phyloP scores from a whole-genome alignment of 2,329 filamentous ascomycete genomes.

The Colletotrichum brevisporum region DNA sequence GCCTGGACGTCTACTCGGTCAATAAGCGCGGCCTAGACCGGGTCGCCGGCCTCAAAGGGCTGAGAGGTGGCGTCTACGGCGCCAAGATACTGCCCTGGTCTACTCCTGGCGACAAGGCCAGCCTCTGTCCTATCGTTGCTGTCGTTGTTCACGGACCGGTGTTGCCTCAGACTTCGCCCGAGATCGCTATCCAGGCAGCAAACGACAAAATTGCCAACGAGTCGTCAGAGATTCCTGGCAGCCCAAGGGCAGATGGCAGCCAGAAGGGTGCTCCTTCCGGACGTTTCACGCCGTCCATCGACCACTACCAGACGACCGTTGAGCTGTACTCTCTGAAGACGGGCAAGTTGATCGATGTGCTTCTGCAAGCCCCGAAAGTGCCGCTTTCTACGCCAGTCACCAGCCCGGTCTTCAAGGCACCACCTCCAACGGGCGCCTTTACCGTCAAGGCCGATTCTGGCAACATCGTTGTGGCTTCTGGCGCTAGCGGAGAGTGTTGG shows the following conservation, averaged over 20 bases:
- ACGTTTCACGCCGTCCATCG: constrained; percentile 58
- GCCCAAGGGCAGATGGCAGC: constrained; percentile 56
- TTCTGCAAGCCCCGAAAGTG: constrained; percentile 79
- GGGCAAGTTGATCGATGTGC: constrained; percentile 77
- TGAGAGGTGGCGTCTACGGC: constrained; percentile 83
- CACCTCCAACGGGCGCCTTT: constrained; percentile 79
- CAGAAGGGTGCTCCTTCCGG: constrained; percentile 54
- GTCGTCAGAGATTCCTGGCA: constrained; percentile 57
- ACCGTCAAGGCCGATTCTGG: constrained; percentile 80
- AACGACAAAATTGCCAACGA: constrained; percentile 56
- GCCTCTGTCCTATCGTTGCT: constrained; percentile 80
- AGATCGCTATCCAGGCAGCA: constrained; percentile 51
- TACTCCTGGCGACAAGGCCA: constrained; percentile 64
- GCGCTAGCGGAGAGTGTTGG: constrained; percentile 88
- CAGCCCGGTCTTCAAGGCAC: constrained; percentile 76
- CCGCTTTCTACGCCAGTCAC: constrained; percentile 70
- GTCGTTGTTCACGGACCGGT: constrained; percentile 85
- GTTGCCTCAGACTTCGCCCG: constrained; percentile 58
- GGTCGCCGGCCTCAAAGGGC: constrained; percentile 79
- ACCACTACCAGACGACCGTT: constrained; percentile 86
- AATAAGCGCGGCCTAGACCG: constrained; percentile 79
- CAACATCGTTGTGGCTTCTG: constrained; percentile 82
- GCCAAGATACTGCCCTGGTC: constrained; percentile 87
- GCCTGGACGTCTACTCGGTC: constrained; percentile 81
- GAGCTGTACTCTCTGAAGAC: constrained; percentile 89